A percentile compares a stretch with the other conserved stretches of the same genome.
Evolutionary conservation across 257 asterid genomes (phyloP).

Genomic region (Oldenlandia corymbosa): DNA sequence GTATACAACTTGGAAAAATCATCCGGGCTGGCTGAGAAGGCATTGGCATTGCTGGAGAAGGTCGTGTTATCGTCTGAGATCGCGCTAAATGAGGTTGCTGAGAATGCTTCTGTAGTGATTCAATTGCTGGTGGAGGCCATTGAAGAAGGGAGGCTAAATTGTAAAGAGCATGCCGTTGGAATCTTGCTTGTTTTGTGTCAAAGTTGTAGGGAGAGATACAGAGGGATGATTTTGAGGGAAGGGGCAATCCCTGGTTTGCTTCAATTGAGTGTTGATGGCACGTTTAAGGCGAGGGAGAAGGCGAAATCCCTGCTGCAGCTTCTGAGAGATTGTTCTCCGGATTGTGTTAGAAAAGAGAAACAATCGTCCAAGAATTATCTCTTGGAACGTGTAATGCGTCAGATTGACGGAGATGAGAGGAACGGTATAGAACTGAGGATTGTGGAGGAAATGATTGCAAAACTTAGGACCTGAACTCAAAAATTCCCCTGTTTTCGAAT

Average conservation of each 20-base stretch:
- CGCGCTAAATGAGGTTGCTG: constrained; percentile 55
- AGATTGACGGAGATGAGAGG: constrained; percentile 64
- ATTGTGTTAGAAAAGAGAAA: constrained; percentile 25
- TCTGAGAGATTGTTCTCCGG: constrained; percentile 57
- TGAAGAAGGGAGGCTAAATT: constrained; percentile 62
- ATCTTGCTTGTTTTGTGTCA: constrained; percentile 44
- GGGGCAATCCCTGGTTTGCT: constrained; percentile 76
- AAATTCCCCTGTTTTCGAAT: background rate
- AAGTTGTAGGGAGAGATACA: constrained; percentile 54
- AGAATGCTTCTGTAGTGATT: constrained; percentile 32
- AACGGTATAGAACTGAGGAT: constrained; percentile 39
- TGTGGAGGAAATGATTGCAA: constrained; percentile 83
- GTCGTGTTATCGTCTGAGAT: constrained; percentile 43
- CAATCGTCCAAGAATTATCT: constrained; percentile 37
- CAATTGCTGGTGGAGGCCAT: constrained; percentile 59
- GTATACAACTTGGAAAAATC: constrained; percentile 35
- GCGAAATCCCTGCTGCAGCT: constrained; percentile 63
- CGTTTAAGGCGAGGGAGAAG: constrained; percentile 49
- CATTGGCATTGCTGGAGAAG: constrained; percentile 48
- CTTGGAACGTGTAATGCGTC: constrained; percentile 60
- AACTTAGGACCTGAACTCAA: constrained; percentile 54
- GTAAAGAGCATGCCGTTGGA: constrained; percentile 66
- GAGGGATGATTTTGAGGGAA: constrained; percentile 65
- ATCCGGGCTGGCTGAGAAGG: constrained; percentile 55
- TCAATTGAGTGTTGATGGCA: constrained; percentile 72